Base-by-base conservation (phyloP, 805 yeast species). In the Ogataea henricii region DNA sequence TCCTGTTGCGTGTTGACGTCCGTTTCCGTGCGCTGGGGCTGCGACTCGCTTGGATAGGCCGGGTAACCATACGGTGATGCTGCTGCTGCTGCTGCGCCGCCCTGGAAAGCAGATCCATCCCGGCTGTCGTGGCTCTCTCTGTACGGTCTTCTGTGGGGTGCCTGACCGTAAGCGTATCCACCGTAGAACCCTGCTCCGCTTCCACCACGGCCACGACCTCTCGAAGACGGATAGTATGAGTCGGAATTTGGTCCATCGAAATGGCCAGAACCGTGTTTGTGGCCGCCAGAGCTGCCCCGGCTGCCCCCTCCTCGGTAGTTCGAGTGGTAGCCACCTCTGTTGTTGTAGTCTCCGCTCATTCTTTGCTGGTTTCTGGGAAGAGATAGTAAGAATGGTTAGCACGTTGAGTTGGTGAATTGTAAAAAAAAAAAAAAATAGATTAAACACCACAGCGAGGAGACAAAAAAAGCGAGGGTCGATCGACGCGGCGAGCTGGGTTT, bases 121-220 rank as follows among this genome's bases (percentile, higher is more conserved):
- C 36, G n/a, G 4, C 43, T 25, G 22, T 39, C 42, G 2, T 33
- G 42, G 26, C 41, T 38, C 3, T 26, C 41, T 34, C 49, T 34
- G 34, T 40, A 46, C 1, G 52, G 22, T 10, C 55, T 47, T 25
- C 55, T 26, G 45, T 51, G 49, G 3, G 45, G 9, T 26, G 30
- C 17, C 32, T 45, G 41, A 12, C 30, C 9, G 40, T 45, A 45
- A 4, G 44, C 30, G n/a, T 41, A 41, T n/a, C 20, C 23, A 21
- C 20, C 16, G 33, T 45, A 26, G 34, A 30, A 39, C n/a, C 41
- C 47, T 17, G 22, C 41, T 5, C 41, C 27, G 4, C 41, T 26
- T 6, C 43, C 43, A 4, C 53, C 49, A 4, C 57, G 35, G 10
- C 54, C 49, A 17, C 53, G 46, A 3, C 51, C 51, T 20, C 54